These are phyloP conservation scores for Candida chilensis DNA, from an alignment of 805 yeast species.

Conservation along the genomic window DNA sequence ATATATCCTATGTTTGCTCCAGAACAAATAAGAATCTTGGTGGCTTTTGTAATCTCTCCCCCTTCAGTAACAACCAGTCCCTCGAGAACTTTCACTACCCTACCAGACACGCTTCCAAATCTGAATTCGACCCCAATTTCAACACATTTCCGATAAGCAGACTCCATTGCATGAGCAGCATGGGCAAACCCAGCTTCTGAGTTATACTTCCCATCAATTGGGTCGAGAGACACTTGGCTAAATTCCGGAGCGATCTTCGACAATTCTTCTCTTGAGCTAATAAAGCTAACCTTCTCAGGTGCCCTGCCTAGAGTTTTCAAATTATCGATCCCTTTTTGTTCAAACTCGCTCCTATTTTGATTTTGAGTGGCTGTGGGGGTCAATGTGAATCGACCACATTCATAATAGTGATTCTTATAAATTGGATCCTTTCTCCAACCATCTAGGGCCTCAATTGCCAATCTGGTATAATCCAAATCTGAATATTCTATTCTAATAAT, in stretches of 20 bases:
- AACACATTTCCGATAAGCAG: constrained; percentile 15
- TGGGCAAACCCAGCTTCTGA: constrained; percentile 33
- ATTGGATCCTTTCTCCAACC: constrained; percentile 25
- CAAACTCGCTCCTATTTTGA: constrained; percentile 26
- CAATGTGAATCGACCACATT: constrained; percentile 33
- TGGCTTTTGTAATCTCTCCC: no score
- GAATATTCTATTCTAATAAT: constrained; percentile 39
- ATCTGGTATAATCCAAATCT: constrained; percentile 26
- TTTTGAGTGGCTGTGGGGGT: constrained; percentile 13
- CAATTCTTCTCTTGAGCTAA: constrained; percentile 17
- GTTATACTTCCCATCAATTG: constrained; percentile 12
- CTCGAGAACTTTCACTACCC: constrained; percentile 4
- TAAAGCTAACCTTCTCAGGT: constrained; percentile 15
- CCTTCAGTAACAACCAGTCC: background rate
- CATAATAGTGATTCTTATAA: constrained; percentile 19
- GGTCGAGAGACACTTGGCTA: constrained; percentile 7
- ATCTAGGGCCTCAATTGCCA: constrained; percentile 34
- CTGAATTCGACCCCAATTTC: constrained; percentile 20
- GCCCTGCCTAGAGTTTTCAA: constrained; percentile 13
- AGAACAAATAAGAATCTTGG: no score
- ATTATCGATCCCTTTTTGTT: constrained; percentile 21
- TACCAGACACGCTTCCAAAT: constrained; percentile 22
- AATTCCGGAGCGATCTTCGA: constrained; percentile 11
- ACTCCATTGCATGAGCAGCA: constrained; percentile 25
- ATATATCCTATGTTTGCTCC: no score